These are phyloP conservation scores for Acacia concinna DNA, from an alignment of 331 rosid genomes.

Conservation along the genomic window DNA sequence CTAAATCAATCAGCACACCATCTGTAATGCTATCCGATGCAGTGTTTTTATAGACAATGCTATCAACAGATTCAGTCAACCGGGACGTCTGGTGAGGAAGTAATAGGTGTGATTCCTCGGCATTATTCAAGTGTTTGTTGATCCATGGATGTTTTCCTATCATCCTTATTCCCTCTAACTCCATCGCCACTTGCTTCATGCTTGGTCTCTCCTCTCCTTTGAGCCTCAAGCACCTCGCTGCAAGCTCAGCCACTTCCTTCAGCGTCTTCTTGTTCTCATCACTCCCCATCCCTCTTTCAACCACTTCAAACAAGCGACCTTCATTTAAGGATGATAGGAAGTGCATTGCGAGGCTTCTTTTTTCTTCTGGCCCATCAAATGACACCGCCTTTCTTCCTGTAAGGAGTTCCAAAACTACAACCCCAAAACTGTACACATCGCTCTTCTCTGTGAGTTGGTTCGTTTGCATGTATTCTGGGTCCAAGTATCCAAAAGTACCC, in stretches of 20 bases:
- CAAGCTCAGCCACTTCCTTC: constrained; percentile 30
- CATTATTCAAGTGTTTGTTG: not conserved
- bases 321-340: constrained; percentile 26
- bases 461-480: constrained; percentile 36
- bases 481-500: constrained; percentile 40
- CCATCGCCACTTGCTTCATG: constrained; percentile 42
- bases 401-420: constrained; percentile 31
- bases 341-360: constrained; percentile 28
- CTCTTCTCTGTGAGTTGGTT: constrained; percentile 36
- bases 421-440: constrained; percentile 41
- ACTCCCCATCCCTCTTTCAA: constrained; percentile 10
- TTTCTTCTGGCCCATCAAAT: constrained; percentile 33
- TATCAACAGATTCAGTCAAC: not conserved
- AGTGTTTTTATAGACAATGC: not conserved
- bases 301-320: constrained; percentile 21
- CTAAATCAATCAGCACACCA: not conserved
- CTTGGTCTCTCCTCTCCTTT: constrained; percentile 40
- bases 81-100: not conserved
- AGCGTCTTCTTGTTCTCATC: constrained; percentile 10
- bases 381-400: constrained; percentile 35
- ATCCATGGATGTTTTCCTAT: constrained; percentile 15
- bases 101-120: not conserved
- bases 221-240: constrained; percentile 27
- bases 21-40: not conserved
- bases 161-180: constrained; percentile 30